Evolutionary conservation across 768 basidiomycete species (phyloP), one percentile per base, ranked within the genome.

Genomic region (Lyophyllum semitale): DNA sequence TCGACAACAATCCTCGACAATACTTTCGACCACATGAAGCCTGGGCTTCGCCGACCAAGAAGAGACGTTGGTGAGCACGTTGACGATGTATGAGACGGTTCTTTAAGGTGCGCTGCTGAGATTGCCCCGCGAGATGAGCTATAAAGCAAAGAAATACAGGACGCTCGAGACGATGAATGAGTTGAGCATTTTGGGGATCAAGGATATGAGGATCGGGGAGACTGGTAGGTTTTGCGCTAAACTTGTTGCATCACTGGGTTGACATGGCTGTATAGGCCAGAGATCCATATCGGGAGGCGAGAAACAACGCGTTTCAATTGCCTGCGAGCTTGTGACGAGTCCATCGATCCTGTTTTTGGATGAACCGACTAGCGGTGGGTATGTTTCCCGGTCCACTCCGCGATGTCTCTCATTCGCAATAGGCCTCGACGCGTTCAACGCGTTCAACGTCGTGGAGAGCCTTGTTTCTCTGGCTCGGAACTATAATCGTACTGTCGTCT

Each of bases 11-110:
- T 98, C 47, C 79, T 98, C n/a, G 85, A 88, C 60, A 77, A 77
- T 45, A 88, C 98, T 49, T 87, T 88, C 0, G 96, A 96, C 3
- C 80, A 82, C 9, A 90, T 93, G 41, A 85, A 89, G 61, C 89
- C 95, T 89, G 59, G 97, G 97, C 27, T 99, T 91, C 61, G 97
- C 98, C 41, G 96, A 99, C 67, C 97, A 99, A 71, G 97, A 98
- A 70, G 97, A 99, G 69, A 97, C 94, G 9, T 73, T 99, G 59
- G 95, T 99, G 91, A 84, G 89, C 66, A 98, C 96, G 8, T 75
- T 98, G 72, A 99, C 96, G 3, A 97, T 98, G 20, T 98, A 98
- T 70, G 97, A 99, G 78, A 98, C 95, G 0, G 89, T 99, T 17
- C 70, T 98, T 49, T 97, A 97, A 67, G 94, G 92, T 48, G 97